Conservation (phyloP, 306 rosid species). For the Quercus berberidifolia region DNA sequence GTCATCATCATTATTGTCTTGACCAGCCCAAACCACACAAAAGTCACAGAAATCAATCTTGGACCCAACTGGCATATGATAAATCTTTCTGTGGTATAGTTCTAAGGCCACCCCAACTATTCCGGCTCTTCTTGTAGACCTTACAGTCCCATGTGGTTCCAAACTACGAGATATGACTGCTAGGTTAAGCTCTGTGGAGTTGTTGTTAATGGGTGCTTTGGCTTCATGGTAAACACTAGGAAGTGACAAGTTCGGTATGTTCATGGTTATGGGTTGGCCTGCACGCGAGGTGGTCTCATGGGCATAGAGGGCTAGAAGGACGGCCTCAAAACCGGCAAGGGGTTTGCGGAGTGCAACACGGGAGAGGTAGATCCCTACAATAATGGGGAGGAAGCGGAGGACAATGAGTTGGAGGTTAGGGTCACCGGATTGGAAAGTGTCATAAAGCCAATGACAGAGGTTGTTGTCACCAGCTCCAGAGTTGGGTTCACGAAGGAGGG, state of each 20-base stretch:
- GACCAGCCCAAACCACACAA: slow-evolving; percentile 59
- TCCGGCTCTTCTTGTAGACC: slow-evolving; percentile 61
- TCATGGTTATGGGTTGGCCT: slow-evolving; percentile 48
- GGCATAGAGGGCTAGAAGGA: slow-evolving; percentile 66
- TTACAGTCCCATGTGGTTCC: slow-evolving; percentile 66
- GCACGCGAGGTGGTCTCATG: slow-evolving; percentile 61
- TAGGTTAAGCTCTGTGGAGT: slow-evolving; percentile 33
- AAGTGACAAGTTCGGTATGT: slow-evolving; percentile 53
- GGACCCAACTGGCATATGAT: slow-evolving; percentile 33
- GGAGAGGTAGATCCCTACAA: slow-evolving; percentile 64
- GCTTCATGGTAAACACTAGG: slow-evolving; percentile 66
- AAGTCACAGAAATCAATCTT: slow-evolving; percentile 68
- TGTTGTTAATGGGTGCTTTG: slow-evolving; percentile 17
- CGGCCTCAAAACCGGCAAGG: slow-evolving; percentile 77
- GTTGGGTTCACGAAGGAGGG: slow-evolving; percentile 60
- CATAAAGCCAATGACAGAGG: slow-evolving; percentile 89
- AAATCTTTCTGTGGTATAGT: slow-evolving; percentile 42
- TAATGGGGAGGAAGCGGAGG: slow-evolving; percentile 64
- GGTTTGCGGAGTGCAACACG: slow-evolving; percentile 45
- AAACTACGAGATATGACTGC: slow-evolving; percentile 41
- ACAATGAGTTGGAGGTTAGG: slow-evolving; percentile 58
- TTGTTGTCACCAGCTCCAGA: slow-evolving; percentile 73
- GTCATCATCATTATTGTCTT: neutral
- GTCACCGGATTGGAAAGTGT: slow-evolving; percentile 64
- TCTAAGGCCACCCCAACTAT: slow-evolving; percentile 69